Base-by-base conservation (phyloP, 192 early-diverging fungal genomes). In the Endogone sp. region DNA sequence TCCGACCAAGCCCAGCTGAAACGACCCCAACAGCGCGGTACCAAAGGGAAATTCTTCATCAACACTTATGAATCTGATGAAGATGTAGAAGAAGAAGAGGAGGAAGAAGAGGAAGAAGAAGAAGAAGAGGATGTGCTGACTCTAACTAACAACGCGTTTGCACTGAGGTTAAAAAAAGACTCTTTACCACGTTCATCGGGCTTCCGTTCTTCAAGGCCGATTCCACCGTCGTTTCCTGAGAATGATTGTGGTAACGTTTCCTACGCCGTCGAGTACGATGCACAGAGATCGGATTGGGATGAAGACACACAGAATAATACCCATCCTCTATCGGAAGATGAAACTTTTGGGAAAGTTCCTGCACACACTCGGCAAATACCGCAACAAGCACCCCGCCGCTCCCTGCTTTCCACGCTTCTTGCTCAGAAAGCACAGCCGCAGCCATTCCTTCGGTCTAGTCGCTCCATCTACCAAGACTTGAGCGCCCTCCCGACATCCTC, bases 21-120 rank as follows among this genome's bases (percentile, higher is more conserved):
- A n/a, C n/a, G n/a, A 16, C 37, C 37, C 37, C 37, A 49, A 49
- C 37, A 11, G 37, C 37, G 16, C 9, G 16, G 16, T 49, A 49
- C 1, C 9, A 49, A 49, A 49, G 37, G 37, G 37, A 60, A 60
- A 60, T 60, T 60, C 27, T 60, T 60, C 59, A 60, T 60, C 27
- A 21, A 60, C 27, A 60, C 8, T 28, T 6, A 60, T 6, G 59
- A 60, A 11, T 60, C 59, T 56, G 55, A 56, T n/a, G 55, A 56
- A n/a, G 55, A 56, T 56, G 55, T 13, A 11, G 55, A 56, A n/a
- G 11, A 56, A 56, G 55, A 56, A 56, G 55, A 11, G n/a, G 55
- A 13, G n/a, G n/a, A 11, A 56, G 11, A 11, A 13, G 55, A n/a
- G 11, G 55, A 56, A 22, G 27, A 60, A 23, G 4, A 6, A 60